Percentiles rank a stretch among this genome's conserved stretches.
phyloP scores from a whole-genome alignment of 257 asterid species.

The Solanum habrochaites region DNA sequence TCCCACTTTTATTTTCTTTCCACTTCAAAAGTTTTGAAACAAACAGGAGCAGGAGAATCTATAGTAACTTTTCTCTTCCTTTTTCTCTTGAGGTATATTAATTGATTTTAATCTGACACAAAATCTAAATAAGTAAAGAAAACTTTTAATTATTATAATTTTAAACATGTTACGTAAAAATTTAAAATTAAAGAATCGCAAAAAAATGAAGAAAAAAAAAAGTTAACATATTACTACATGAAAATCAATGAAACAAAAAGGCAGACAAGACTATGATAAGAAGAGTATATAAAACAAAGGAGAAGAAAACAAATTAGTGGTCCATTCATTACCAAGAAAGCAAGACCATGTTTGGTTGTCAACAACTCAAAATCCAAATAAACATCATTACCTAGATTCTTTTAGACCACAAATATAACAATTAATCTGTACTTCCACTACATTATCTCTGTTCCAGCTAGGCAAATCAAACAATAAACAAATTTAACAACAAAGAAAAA shows the following conservation, averaged over 20 bases:
- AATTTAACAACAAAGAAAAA: background rate
- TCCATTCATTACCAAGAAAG: background rate
- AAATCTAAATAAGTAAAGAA: accelerated
- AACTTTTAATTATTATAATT: accelerated
- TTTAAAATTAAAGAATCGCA: background rate
- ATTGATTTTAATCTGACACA: accelerated
- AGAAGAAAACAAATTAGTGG: background rate
- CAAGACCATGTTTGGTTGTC: background rate
- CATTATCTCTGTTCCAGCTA: background rate
- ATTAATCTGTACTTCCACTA: background rate
- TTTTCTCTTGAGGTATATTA: background rate
- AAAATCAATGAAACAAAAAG: background rate
- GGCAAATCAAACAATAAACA: background rate
- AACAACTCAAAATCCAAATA: background rate
- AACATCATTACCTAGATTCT: background rate
- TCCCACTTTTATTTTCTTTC: background rate
- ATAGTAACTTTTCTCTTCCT: background rate
- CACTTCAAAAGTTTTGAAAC: background rate
- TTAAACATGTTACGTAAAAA: background rate
- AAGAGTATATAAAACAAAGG: background rate
- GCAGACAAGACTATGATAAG: background rate
- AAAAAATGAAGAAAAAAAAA: background rate
- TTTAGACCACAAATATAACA: background rate
- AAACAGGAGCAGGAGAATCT: background rate
- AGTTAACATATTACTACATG: background rate